These are phyloP conservation scores for Phytophthora multivora DNA, from an alignment of 352 stramenopile genomes.

Conservation along the genomic window DNA sequence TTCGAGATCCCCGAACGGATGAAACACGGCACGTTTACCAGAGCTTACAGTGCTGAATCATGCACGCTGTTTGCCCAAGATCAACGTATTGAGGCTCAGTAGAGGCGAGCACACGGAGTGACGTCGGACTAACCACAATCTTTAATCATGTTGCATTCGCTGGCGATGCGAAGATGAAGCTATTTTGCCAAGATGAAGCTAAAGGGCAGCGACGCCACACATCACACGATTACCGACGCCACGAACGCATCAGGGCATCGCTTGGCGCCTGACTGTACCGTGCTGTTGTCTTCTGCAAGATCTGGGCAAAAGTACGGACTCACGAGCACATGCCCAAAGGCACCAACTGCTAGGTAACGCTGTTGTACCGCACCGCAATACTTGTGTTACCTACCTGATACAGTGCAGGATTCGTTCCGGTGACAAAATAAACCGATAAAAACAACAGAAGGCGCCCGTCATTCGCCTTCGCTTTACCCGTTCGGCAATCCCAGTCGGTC, in stretches of 20 bases:
- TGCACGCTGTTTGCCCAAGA: background rate
- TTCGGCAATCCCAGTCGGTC: constrained; percentile 12
- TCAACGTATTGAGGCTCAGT: constrained; percentile 7
- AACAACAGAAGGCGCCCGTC: background rate
- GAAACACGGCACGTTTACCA: constrained; percentile 4
- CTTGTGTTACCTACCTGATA: no score
- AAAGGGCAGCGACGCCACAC: background rate
- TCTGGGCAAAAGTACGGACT: constrained; percentile 23
- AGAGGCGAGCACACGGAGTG: constrained; percentile 6
- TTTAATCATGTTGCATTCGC: constrained; percentile 19
- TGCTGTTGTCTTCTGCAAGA: constrained; percentile 13
- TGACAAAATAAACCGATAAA: constrained; percentile 17
- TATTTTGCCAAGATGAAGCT: constrained; percentile 3
- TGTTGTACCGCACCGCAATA: constrained; percentile 5
- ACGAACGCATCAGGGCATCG: constrained; percentile 19
- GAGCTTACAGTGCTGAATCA: constrained; percentile 3
- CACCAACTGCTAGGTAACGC: constrained; percentile 21
- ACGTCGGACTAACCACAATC: constrained; percentile 25
- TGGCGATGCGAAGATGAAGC: constrained; percentile 23
- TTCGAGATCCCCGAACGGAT: constrained; percentile 19
- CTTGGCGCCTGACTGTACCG: constrained; percentile 21
- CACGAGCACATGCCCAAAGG: constrained; percentile 8
- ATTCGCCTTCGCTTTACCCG: background rate
- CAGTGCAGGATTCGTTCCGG: constrained; percentile 3
- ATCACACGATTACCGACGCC: constrained; percentile 24